These are phyloP conservation scores for Leishmania tarentolae DNA, from an alignment of 208 protist species.

Conservation along the genomic window DNA sequence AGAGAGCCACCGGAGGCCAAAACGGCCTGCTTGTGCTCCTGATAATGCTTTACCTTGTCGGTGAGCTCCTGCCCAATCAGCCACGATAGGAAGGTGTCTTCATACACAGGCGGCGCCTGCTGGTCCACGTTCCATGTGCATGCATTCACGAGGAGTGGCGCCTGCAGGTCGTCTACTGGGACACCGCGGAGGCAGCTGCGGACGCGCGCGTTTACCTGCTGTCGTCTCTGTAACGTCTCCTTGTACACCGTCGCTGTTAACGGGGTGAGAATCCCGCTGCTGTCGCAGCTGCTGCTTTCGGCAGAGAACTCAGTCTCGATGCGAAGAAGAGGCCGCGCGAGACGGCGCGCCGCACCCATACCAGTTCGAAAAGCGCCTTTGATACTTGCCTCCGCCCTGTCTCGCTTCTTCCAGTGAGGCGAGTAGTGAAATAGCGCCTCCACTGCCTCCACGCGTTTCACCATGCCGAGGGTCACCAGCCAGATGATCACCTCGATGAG, in stretches of 20 bases:
- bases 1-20: slow-evolving; percentile 13
- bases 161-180: slow-evolving; percentile 22
- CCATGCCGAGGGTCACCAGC: slow-evolving; percentile 31
- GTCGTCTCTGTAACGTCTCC: slow-evolving; percentile 25
- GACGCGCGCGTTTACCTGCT: slow-evolving; percentile 41
- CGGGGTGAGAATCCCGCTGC: slow-evolving; percentile 19
- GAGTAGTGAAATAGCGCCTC: slow-evolving; percentile 22
- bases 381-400: slow-evolving; percentile 30
- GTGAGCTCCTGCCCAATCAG: slow-evolving; percentile 52
- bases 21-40: slow-evolving; percentile 25
- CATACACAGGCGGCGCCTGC: slow-evolving; percentile 43
- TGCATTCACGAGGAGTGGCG: slow-evolving; percentile 54
- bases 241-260: slow-evolving; percentile 28
- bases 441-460: slow-evolving; percentile 26
- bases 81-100: slow-evolving; percentile 42
- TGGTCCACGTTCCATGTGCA: slow-evolving; percentile 87
- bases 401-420: slow-evolving; percentile 28
- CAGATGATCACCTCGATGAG: slow-evolving; percentile 32
- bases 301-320: slow-evolving; percentile 49
- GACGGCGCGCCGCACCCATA: slow-evolving; percentile 30
- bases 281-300: slow-evolving; percentile 18
- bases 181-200: slow-evolving; percentile 30
- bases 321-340: slow-evolving; percentile 41
- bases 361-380: slow-evolving; percentile 20
- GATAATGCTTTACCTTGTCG: slow-evolving; percentile 36